Base-by-base conservation (phyloP, 345 rosid species). In the Syzygium oleosum region DNA sequence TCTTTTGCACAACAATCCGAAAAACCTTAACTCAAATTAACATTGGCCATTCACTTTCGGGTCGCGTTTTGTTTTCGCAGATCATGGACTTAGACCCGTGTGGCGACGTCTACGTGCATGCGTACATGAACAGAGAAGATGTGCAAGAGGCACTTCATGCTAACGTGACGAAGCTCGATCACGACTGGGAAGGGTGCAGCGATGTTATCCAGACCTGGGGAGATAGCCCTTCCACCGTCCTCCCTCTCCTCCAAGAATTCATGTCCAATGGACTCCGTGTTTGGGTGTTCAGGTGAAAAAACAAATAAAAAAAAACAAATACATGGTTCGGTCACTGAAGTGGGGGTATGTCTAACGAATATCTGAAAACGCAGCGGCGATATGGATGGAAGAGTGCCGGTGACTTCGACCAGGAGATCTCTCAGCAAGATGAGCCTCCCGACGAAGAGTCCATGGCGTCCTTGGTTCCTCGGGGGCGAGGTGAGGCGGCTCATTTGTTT, bases 131-230 rank as follows among this genome's bases (percentile, higher is more conserved):
- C 88, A 89, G 93, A 52, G 91, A 91, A 0, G 96, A 95, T 12
- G 98, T 96, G n/a, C 98, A 97, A 91, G 91, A 88, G 78, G 98
- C 98, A 31, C 86, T 97, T 79, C 98, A 97, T 87, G 99, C 98
- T 53, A 97, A 96, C 83, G 93, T 93, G 52, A 97, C 98, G 6
- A 95, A 93, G 78, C 93, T 97, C 22, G 88, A 91, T 54, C 92
- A 93, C 87, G 92, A 92, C 68, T 97, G 99, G 99, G 84, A 93
- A 86, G 94, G 96, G 2, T 97, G 99, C 91, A 95, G 97, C 89
- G 88, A 85, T 13, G 53, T 95, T 51, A 84, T 95, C 15, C 38
- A 19, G 22, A 53, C 21, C 6, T 94, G 99, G 98, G 54, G 34
- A 7, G 97, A 97, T 84, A 94, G 97, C 88, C 91, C 99, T 31